Percentiles rank a stretch among this genome's conserved stretches.
phyloP scores from a whole-genome alignment of 768 basidiomycete species.

The Boletellus sp. region DNA sequence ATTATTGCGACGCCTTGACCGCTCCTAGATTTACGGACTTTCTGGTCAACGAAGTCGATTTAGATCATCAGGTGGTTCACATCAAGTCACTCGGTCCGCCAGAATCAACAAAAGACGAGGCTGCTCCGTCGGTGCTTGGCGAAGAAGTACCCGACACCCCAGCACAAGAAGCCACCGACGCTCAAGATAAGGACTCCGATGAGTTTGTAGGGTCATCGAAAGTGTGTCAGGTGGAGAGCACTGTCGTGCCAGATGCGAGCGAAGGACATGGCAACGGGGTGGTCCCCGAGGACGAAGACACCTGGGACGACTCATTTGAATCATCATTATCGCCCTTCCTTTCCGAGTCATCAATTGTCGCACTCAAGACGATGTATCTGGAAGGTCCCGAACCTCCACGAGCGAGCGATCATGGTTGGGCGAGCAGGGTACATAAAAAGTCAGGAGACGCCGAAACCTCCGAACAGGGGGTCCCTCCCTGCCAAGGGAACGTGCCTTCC shows the following conservation, averaged over 20 bases:
- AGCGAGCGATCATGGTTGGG: conserved; percentile 75
- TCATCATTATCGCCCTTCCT: conserved; percentile 59
- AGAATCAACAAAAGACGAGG: conserved; percentile 42
- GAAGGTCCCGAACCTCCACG: conserved; percentile 80
- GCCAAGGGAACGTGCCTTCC: conserved; percentile 16
- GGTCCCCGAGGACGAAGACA: conserved; percentile 31
- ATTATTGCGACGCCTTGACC: not conserved
- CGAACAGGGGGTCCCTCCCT: conserved; percentile 5
- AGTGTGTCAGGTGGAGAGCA: not conserved
- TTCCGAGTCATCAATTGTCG: conserved; percentile 51
- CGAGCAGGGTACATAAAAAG: conserved; percentile 39
- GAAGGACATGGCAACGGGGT: not conserved
- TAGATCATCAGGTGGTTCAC: conserved; percentile 74
- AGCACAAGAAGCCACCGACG: conserved; percentile 12
- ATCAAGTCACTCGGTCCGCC: conserved; percentile 78
- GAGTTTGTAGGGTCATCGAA: conserved; percentile 5
- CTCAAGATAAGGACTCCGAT: conserved; percentile 4
- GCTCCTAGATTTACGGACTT: conserved; percentile 89
- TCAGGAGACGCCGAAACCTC: conserved; percentile 23
- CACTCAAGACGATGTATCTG: conserved; percentile 70
- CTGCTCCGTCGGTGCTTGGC: conserved; percentile 23
- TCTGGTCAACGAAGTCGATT: conserved; percentile 86
- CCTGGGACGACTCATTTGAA: conserved; percentile 67
- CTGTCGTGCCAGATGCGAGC: not conserved
- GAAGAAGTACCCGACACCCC: conserved; percentile 14